Evolutionary conservation across 306 rosid genomes (phyloP).

Genomic region (Castanospermum australe): DNA sequence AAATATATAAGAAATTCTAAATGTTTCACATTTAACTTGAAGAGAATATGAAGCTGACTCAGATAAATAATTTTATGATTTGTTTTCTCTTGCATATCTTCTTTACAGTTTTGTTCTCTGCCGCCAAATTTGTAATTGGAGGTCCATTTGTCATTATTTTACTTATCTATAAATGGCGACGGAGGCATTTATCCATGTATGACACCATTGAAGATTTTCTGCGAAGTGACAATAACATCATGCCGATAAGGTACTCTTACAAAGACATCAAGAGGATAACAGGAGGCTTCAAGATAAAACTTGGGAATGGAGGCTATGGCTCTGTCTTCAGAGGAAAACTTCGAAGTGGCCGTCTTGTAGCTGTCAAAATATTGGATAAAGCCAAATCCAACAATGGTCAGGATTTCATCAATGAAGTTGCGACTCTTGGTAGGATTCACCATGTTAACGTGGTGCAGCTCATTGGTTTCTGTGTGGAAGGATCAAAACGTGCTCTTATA

Average conservation of each 20-base stretch:
- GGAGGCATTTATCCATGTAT: conserved; percentile 28
- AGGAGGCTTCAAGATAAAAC: background rate
- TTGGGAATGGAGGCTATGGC: conserved; percentile 28
- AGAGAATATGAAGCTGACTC: background rate
- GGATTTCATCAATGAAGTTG: conserved; percentile 27
- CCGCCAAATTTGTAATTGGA: background rate
- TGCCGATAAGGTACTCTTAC: conserved; percentile 27
- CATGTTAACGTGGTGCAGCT: conserved; percentile 24
- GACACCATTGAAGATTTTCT: conserved; percentile 23
- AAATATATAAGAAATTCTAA: too few species aligned
- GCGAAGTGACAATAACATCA: background rate
- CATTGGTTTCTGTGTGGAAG: conserved; percentile 27
- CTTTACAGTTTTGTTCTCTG: background rate
- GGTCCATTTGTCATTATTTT: background rate
- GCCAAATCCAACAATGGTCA: conserved; percentile 21
- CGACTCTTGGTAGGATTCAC: conserved; percentile 27
- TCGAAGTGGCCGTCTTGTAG: conserved; percentile 21
- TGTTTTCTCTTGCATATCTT: background rate
- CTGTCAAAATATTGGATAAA: conserved; percentile 23
- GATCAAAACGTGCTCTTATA: conserved; percentile 24
- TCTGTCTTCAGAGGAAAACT: conserved; percentile 21
- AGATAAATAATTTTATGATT: background rate
- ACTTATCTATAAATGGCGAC: conserved; percentile 12
- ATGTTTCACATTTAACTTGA: too few species aligned
- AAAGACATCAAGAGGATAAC: conserved; percentile 21